phyloP scores from a whole-genome alignment of 192 early-diverging fungal genomes.

The Cetraspora pellucida region DNA sequence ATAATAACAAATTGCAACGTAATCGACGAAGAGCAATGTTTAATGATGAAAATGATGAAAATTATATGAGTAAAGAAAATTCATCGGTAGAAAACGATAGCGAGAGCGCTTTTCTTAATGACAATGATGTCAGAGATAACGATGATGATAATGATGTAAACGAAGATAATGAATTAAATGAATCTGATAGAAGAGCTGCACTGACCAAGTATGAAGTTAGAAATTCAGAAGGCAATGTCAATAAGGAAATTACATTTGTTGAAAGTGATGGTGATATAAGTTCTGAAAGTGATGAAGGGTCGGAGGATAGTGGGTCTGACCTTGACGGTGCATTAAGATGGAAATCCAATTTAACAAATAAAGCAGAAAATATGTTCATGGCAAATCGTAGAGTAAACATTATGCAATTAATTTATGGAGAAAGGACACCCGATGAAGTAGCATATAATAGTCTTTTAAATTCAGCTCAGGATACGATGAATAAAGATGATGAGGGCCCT shows the following conservation, averaged over 20 bases:
- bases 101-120: too few relatives aligned
- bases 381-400: constrained; percentile 72
- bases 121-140: constrained; percentile 41
- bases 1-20: not conserved
- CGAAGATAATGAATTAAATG: constrained; percentile 50
- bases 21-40: not conserved
- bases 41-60: constrained; percentile 7
- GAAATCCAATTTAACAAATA: constrained; percentile 69
- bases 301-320: constrained; percentile 56
- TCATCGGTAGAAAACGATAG: constrained; percentile 41
- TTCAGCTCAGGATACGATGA: constrained; percentile 42
- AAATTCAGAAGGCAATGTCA: constrained; percentile 39
- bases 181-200: constrained; percentile 42
- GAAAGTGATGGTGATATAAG: constrained; percentile 43
- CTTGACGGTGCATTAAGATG: constrained; percentile 63
- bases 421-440: constrained; percentile 55
- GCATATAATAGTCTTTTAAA: constrained; percentile 43
- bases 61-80: constrained; percentile 28
- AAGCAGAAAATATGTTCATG: constrained; percentile 60
- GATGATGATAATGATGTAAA: constrained; percentile 50
- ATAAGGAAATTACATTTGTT: too few relatives aligned
- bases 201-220: constrained; percentile 45
- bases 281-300: constrained; percentile 51
- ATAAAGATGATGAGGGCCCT: constrained; percentile 43
- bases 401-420: constrained; percentile 88